These are phyloP conservation scores for Aureoboletus auriporus DNA, from an alignment of 768 basidiomycete genomes.

Conservation along the genomic window DNA sequence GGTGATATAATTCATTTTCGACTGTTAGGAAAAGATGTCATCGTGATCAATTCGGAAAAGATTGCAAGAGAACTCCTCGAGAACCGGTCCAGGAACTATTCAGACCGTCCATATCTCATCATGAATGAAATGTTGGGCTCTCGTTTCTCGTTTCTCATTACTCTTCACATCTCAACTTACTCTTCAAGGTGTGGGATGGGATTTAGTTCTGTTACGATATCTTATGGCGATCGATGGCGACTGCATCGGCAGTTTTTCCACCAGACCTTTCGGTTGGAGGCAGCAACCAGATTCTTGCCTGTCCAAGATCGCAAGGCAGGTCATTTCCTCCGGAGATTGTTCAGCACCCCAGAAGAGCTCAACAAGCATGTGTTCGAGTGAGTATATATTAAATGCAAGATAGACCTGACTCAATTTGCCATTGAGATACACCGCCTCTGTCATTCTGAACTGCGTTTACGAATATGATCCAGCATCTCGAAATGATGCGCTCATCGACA, in stretches of 20 bases:
- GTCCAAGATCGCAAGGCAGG: constrained; percentile 2
- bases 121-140: neutral
- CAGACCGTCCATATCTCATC: neutral
- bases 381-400: neutral
- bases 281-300: neutral
- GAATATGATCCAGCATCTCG: constrained; percentile 2
- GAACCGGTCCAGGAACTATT: neutral
- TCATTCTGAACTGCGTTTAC: constrained; percentile 5
- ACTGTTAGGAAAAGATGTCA: neutral
- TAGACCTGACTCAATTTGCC: too few relatives aligned
- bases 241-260: constrained; percentile 12
- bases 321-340: constrained; percentile 1
- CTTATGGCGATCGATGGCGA: constrained; percentile 12
- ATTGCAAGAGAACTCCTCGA: neutral
- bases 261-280: constrained; percentile 1
- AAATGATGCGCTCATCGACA: constrained; percentile 4
- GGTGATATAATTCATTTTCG: neutral
- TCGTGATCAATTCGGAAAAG: neutral
- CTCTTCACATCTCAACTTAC: neutral
- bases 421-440: neutral
- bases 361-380: constrained; percentile 7
- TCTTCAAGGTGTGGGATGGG: constrained; percentile 1
- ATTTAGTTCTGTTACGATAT: neutral
- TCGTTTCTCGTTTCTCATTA: neutral
- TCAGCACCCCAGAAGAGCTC: neutral